Base-by-base conservation (phyloP, 345 rosid species). In the Linum lewisii region DNA sequence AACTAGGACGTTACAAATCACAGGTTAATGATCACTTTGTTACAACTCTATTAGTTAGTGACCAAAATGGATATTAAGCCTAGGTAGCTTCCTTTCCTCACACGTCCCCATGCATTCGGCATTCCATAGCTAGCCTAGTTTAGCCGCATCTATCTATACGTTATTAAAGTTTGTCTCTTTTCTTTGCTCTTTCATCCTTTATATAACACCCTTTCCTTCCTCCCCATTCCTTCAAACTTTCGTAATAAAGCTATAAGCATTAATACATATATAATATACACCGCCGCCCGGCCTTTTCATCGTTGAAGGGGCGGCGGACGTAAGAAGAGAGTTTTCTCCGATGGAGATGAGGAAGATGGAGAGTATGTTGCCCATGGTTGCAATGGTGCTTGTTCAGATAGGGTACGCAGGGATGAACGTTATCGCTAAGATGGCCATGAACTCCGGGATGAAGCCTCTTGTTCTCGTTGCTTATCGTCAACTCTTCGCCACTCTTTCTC, bases 381-480 rank as follows among this genome's bases (percentile, higher is more conserved):
- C 84, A 34, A 93, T 89, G 93, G 88, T 85, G 16, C 29, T 78
- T 16, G 85, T 87, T 38, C 97, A 89, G 66, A 8, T 84, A 8
- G 95, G 89, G 23, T 89, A 59, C 54, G 91, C 97, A 6, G 95
- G 88, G n/a, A 81, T 93, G 99, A 87, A 79, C 68, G 78, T 93
- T 29, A 79, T 80, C 6, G 85, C 97, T 21, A 93, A 93, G 73
- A 74, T 93, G 63, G 99, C 97, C 50, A 72, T 93, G 91, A 93
- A 93, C 36, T 52, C 87, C 16, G 95, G 97, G 51, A 79, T 92
- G 82, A 83, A 82, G 60, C 95, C 97, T 59, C 81, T 83, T 54
- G 72, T 93, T 49, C 86, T 93, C 59, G 91, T 85, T 24, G 73
- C 88, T 19, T 93, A 89, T 54, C 76, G 95, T 5, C 97, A 85